Base-by-base conservation (phyloP, 805 yeast species). In the Wickerhamiella siamensis region DNA sequence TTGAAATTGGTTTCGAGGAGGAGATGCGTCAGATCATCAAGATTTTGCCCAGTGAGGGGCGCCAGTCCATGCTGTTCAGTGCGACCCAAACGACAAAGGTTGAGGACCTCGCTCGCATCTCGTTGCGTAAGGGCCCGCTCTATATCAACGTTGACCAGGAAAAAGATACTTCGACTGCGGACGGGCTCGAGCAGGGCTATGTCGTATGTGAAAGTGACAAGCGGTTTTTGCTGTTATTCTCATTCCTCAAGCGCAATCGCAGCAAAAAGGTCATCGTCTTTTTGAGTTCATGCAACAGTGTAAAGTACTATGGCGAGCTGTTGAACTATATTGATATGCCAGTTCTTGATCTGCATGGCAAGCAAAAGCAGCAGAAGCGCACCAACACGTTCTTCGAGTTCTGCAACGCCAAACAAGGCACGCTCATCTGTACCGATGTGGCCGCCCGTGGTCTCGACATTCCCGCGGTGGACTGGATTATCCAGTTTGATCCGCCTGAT, bases 381-480 rank as follows among this genome's bases (percentile, higher is more conserved):
- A 91, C 98, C 40, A 91, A 91, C 64, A 91, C 99, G 4, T 91
- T 91, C 60, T 88, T 88, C 60, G 98, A 91, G 66, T 91, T 91
- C 64, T 84, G 97, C 69, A 91, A 91, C 56, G 97, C 98, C 45
- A 86, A 80, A 54, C 83, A 79, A 58, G 98, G 98, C 38, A 87
- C 83, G 35, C 64, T 91, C 54, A 71, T 91, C 42, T 91, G 97
- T 66, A 91, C 99, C 0, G 98, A 91, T 63, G 98, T 91, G 51
- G 99, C 98, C 26, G 98, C 99, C 18, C 79, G 99, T 71, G 99
- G 99, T 19, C 74, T 91, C 51, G 99, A 91, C 68, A 91, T 91
- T 53, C 99, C 99, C 41, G 79, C 93, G 22, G 98, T 91, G 42
- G 98, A 93, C 67, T 91, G 98, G 98, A 91, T 91, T 57, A 81